A percentile compares a stretch with the other conserved stretches of the same genome.
Evolutionary conservation across 345 rosid genomes (phyloP).

Genomic region (Lumnitzera littorea): DNA sequence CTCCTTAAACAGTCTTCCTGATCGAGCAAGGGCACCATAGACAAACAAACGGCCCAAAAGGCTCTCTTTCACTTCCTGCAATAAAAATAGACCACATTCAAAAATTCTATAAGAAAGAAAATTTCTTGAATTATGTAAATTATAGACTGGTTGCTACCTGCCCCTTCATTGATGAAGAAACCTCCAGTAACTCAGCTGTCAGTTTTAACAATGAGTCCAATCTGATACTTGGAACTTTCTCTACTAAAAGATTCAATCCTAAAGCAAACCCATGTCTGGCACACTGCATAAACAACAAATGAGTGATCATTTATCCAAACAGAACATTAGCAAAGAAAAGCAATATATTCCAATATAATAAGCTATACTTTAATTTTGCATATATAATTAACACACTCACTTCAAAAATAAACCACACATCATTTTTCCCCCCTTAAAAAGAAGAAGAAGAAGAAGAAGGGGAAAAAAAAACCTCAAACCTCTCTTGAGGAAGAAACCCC

Average conservation of each 20-base stretch:
- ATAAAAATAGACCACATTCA: constrained; percentile 1
- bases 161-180: constrained; percentile 90
- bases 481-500: constrained; percentile 95
- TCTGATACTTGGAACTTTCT: constrained; percentile 48
- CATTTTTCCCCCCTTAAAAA: no score
- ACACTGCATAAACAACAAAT: constrained; percentile 40
- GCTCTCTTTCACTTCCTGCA: constrained; percentile 83
- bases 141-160: constrained; percentile 45
- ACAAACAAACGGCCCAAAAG: constrained; percentile 85
- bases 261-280: constrained; percentile 96
- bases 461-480: constrained; percentile 26
- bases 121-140: background rate
- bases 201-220: constrained; percentile 70
- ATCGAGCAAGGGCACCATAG: constrained; percentile 77
- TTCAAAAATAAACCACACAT: no score
- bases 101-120: constrained; percentile 3
- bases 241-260: constrained; percentile 59
- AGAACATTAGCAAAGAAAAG: no score
- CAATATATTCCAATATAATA: no score
- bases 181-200: constrained; percentile 54
- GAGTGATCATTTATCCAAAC: background rate
- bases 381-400: no score
- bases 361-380: no score
- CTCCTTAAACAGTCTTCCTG: constrained; percentile 58
- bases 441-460: no score